These are phyloP conservation scores for Candida stauntonica DNA, from an alignment of 805 yeast species.

Conservation along the genomic window DNA sequence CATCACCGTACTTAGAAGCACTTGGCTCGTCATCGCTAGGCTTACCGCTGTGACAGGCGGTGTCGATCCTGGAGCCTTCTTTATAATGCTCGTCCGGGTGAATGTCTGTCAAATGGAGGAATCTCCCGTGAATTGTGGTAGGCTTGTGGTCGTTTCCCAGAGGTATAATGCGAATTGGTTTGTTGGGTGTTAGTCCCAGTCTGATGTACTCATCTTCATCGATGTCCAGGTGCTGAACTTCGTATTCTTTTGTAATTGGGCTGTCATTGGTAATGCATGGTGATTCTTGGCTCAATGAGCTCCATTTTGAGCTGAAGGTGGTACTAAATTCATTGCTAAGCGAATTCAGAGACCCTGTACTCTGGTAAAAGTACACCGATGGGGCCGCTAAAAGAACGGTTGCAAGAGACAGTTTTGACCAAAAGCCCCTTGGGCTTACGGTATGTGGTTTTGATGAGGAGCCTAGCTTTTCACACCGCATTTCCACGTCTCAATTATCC, in stretches of 20 bases:
- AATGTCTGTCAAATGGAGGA: constrained; percentile 80
- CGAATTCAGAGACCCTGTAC: too few relatives aligned
- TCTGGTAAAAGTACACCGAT: constrained; percentile 4
- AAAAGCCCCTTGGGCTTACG: too few relatives aligned
- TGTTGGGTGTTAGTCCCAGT: constrained; percentile 39
- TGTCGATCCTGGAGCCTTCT: constrained; percentile 44
- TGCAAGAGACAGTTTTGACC: not conserved
- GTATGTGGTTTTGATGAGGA: too few relatives aligned
- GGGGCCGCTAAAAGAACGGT: constrained; percentile 4
- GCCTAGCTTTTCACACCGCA: not conserved
- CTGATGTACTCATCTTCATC: constrained; percentile 28
- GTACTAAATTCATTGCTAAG: too few relatives aligned
- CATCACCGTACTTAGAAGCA: constrained; percentile 71
- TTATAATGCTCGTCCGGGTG: constrained; percentile 75
- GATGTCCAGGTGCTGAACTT: constrained; percentile 13
- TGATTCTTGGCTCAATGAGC: too few relatives aligned
- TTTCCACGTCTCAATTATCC: too few relatives aligned
- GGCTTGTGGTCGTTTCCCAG: constrained; percentile 13
- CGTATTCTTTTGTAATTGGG: too few relatives aligned
- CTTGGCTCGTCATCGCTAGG: constrained; percentile 31
- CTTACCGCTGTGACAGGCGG: constrained; percentile 54
- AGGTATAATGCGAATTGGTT: constrained; percentile 30
- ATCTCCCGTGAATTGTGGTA: constrained; percentile 54
- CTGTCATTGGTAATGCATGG: too few relatives aligned
- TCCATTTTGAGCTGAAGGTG: too few relatives aligned